These are phyloP conservation scores for Acorus gramineus DNA, from an alignment of 106 monocot genomes.

Conservation along the genomic window DNA sequence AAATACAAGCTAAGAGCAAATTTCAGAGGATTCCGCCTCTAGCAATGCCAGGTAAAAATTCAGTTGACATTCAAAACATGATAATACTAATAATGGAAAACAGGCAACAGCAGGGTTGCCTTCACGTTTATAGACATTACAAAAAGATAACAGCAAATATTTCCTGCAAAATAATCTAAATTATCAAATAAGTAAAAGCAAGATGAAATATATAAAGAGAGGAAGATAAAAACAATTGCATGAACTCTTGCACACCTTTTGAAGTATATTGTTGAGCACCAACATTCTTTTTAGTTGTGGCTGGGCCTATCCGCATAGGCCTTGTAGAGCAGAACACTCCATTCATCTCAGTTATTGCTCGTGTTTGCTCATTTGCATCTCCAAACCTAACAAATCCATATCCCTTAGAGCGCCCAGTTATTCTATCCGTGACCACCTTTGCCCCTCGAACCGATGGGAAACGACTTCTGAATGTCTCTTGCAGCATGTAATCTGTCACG, in stretches of 20 bases:
- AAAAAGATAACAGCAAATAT: not conserved
- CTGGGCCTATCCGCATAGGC: conserved; percentile 69
- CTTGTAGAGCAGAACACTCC: conserved; percentile 66
- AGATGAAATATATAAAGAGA: not conserved
- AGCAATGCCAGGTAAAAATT: not conserved
- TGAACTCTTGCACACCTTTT: conserved; percentile 33
- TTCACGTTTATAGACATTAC: too few relatives aligned
- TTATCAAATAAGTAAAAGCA: not conserved
- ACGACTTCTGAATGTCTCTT: conserved; percentile 52
- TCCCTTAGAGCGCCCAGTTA: conserved; percentile 79
- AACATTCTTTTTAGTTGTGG: conserved; percentile 46
- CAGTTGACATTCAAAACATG: not conserved
- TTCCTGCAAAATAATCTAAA: conserved; percentile 3
- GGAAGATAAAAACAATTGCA: not conserved
- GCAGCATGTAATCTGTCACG: conserved; percentile 64
- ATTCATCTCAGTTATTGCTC: conserved; percentile 92
- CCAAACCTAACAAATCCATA: conserved; percentile 86
- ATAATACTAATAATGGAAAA: too few relatives aligned
- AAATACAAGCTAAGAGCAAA: conserved; percentile 8
- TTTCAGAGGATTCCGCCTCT: conserved; percentile 1
- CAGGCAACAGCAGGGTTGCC: not conserved
- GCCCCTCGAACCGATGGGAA: conserved; percentile 76
- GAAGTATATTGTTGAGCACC: conserved; percentile 22
- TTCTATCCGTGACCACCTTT: conserved; percentile 66
- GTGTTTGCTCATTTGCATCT: conserved; percentile 60